Base-by-base conservation (phyloP, 805 yeast genomes). In the Candida odintsovae region DNA sequence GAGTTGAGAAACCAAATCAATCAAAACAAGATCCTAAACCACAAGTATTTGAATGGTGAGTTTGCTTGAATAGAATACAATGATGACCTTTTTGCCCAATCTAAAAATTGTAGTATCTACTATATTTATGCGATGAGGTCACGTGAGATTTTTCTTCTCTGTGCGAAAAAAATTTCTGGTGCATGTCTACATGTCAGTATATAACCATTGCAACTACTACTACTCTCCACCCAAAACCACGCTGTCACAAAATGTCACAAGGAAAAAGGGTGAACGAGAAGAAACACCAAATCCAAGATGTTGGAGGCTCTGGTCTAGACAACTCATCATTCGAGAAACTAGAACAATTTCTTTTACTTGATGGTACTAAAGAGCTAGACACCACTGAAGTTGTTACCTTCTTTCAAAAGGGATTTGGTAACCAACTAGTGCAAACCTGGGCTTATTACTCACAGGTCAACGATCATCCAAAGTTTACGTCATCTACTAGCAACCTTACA, bases 381-480 rank as follows among this genome's bases (percentile, higher is more conserved):
- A 20, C 42, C 16, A 42, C 47, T 2, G 56, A 54, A 16, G 47
- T 70, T 28, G 46, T 58, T 12, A 58, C 58, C 3, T 70, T 71
- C 50, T 60, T 66, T 23, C 56, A 62, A 15, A 65, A 59, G 43
- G 72, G 71, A 6, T 65, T 61, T 42, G 59, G 57, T 2, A 50
- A 58, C 10, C 75, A 72, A 50, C 53, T 67, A 15, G 53, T 71
- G 2, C 78, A 75, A 48, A 53, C 72, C 5, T 76, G 80, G 78
- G 69, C 76, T 3, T 73, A 69, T 50, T 71, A 63, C 50, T 70
- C 76, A 0, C 74, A 68, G 49, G 61, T 63, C 36, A 65, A 81
- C 56, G 81, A 83, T 48, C 82, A 79, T 56, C 58, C 68, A 3
- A 73, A 71, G 41, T 72, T 81, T 51, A 68, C 78, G 0, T 67